Evolutionary conservation across 176 grass and related monocot species (phyloP).

Genomic region (Oropetium thomaeum): DNA sequence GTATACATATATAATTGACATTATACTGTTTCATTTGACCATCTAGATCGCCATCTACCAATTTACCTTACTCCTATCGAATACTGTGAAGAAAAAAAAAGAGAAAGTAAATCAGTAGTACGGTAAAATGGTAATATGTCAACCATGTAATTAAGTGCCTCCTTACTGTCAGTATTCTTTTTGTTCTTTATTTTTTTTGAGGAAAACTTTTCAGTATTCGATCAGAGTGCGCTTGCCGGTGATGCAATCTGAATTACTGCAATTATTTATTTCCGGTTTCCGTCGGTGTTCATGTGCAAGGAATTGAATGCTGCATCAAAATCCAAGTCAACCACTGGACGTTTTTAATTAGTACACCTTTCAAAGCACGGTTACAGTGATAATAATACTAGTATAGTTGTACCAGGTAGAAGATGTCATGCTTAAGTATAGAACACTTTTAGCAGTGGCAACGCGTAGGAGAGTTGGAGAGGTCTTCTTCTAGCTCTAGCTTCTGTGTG

Average conservation of each 20-base stretch:
- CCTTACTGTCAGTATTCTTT: no score
- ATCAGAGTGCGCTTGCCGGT: neutral
- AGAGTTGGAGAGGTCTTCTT: neutral
- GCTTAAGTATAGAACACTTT: neutral
- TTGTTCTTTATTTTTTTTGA: no score
- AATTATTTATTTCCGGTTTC: neutral
- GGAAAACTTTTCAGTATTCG: no score
- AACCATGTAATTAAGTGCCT: no score
- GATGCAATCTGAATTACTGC: neutral
- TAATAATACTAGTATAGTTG: no score
- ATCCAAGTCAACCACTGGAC: constrained; percentile 21
- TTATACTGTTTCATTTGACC: no score
- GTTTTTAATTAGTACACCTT: neutral
- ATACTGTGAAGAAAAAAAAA: no score
- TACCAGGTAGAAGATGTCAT: neutral
- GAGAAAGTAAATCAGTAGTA: no score
- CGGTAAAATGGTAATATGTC: no score
- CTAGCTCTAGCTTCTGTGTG: neutral
- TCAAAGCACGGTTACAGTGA: neutral
- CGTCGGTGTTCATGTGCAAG: constrained; percentile 11
- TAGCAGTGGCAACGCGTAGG: neutral
- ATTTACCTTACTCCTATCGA: no score
- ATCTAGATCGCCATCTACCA: no score
- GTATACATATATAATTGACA: no score
- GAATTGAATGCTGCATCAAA: constrained; percentile 28